Conservation (phyloP, 192 early-diverging fungal genomes). For the Coemansia sp. region DNA sequence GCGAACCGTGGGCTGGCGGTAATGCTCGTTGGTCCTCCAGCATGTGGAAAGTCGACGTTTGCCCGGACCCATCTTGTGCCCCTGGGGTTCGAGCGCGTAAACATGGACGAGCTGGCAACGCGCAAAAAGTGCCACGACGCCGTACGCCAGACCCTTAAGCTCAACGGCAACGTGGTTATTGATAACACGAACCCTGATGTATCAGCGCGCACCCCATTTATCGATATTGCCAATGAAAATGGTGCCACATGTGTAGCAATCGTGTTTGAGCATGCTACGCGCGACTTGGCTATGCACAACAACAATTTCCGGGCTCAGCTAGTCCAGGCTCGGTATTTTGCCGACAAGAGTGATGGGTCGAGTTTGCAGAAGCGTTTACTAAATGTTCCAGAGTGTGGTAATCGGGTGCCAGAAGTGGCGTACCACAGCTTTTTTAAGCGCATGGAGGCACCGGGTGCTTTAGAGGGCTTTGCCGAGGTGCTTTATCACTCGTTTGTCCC, state of each 20-base stretch:
- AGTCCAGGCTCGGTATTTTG: conserved; percentile 33
- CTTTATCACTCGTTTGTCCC: conserved; percentile 34
- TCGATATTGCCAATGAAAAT: conserved; percentile 58
- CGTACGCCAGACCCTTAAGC: conserved; percentile 54
- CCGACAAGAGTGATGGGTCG: background rate
- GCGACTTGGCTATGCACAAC: conserved; percentile 76
- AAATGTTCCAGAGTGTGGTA: conserved; percentile 7
- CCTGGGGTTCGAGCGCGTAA: conserved; percentile 70
- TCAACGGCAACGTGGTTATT: conserved; percentile 66
- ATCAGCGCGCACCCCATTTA: conserved; percentile 61
- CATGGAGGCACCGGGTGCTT: conserved; percentile 14
- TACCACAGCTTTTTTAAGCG: conserved; percentile 46
- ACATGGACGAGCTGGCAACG: conserved; percentile 81
- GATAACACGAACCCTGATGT: conserved; percentile 80
- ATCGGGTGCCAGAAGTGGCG: conserved; percentile 40
- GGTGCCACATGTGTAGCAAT: conserved; percentile 25
- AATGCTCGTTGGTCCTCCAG: conserved; percentile 79
- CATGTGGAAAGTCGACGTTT: conserved; percentile 82
- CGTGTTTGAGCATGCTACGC: conserved; percentile 64
- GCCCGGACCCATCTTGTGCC: conserved; percentile 60
- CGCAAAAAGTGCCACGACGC: conserved; percentile 70
- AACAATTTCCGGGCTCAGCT: conserved; percentile 65
- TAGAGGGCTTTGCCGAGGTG: conserved; percentile 30
- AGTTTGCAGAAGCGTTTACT: background rate
- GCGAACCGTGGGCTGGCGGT: conserved; percentile 57